Base-by-base conservation (phyloP, 306 rosid genomes). In the Cicer cuneatum region DNA sequence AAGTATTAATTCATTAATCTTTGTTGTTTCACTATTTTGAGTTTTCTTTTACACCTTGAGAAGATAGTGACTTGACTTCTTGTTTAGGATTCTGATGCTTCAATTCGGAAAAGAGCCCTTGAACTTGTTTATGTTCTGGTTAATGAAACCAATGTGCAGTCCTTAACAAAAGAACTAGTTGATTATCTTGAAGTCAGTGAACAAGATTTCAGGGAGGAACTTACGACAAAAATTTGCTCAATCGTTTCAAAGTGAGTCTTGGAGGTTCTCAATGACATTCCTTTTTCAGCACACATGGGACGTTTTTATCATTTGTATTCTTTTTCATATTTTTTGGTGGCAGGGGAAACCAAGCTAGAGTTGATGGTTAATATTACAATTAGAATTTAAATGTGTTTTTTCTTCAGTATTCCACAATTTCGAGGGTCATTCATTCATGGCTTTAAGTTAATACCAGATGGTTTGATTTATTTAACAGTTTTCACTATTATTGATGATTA, bases 61-160 rank as follows among this genome's bases (percentile, higher is more conserved):
- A 81, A 79, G 70, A 51, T 76, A 69, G 42, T 87, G 54, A 81
- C 52, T 73, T 71, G 72, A 72, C 69, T 76, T 70, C 79, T 84
- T 46, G 62, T 47, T 80, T 78, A 94, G 97, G 99, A 94, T 87
- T 81, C 91, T 60, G 99, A 94, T 82, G 98, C 96, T 76, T 90
- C 97, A 75, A 92, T 94, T 81, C 87, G 91, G 71, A 94, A 90
- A 86, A 92, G 97, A 86, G 99, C 99, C 43, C 97, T 94, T 77
- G 99, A 92, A 79, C 97, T 94, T 85, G 93, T 90, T 69, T 94
- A 90, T 58, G 82, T 85, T 83, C 87, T 94, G 81, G 84, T 94
- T 77, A 94, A 94, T 72, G 99, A 89, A 72, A 89, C 83, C 85
- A 94, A 89, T 75, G 97, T 90, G 79, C 92, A 87, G 85, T 83